A percentile compares a stretch with the other conserved stretches of the same genome.
Evolutionary conservation across 805 yeast species (phyloP).

Genomic region (Saccharomycopsis microspora): DNA sequence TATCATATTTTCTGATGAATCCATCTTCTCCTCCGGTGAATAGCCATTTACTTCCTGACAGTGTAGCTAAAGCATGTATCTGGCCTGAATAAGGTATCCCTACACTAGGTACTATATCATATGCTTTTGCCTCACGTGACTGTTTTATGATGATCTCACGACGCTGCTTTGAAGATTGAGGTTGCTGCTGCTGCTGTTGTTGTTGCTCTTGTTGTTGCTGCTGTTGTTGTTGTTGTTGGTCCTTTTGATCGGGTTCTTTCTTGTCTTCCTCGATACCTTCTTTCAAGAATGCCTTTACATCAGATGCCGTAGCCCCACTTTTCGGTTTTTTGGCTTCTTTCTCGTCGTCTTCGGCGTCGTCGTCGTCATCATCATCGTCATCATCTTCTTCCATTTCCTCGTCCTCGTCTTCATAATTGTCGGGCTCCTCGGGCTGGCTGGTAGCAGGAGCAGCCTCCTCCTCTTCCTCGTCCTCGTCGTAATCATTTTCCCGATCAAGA

Average conservation of each 20-base stretch:
- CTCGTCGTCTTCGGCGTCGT: conserved; percentile 18
- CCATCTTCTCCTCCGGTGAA: conserved; percentile 97
- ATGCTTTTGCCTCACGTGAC: conserved; percentile 39
- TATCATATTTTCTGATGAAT: conserved; percentile 79
- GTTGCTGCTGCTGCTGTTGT: not conserved
- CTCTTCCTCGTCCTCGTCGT: conserved; percentile 46
- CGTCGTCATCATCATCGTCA: conserved; percentile 18
- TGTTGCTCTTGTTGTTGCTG: not conserved
- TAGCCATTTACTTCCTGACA: conserved; percentile 75
- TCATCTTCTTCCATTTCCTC: conserved; percentile 12
- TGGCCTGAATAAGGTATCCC: conserved; percentile 78
- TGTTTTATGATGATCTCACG: conserved; percentile 28
- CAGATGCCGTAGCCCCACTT: not conserved
- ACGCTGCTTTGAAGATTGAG: conserved; percentile 16
- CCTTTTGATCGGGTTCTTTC: not conserved
- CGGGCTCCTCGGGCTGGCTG: conserved; percentile 6
- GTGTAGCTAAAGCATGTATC: conserved; percentile 65
- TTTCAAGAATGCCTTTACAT: not conserved
- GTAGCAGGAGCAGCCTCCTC: conserved; percentile 28
- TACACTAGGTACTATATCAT: conserved; percentile 72
- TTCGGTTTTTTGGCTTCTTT: conserved; percentile 18
- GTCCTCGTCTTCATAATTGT: conserved; percentile 4
- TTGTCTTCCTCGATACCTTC: not conserved
- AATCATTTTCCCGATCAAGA: conserved; percentile 20
- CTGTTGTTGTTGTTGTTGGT: not conserved